Conservation (phyloP, 306 rosid species). For the Benincasa hispida region DNA sequence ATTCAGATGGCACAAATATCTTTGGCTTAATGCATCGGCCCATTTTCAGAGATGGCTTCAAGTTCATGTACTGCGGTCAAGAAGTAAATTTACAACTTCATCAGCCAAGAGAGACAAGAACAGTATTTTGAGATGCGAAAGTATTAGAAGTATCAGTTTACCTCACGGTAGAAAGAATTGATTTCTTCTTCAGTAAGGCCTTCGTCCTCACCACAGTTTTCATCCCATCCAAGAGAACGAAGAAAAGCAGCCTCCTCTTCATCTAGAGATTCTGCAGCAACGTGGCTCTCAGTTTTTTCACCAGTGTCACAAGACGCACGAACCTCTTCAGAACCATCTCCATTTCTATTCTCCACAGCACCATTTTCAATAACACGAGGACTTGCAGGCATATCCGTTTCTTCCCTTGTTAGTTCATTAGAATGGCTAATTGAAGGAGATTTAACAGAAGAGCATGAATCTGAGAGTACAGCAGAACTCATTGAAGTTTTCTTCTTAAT, state of each 20-base stretch:
- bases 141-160: conserved; percentile 16
- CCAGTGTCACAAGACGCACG: conserved; percentile 24
- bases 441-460: conserved; percentile 36
- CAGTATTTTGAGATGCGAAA: neutral
- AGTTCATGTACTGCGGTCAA: conserved; percentile 41
- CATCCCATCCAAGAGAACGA: conserved; percentile 98
- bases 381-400: conserved; percentile 29
- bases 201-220: conserved; percentile 76
- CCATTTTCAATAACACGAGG: conserved; percentile 39
- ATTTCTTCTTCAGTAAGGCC: conserved; percentile 98
- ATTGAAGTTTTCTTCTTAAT: conserved; percentile 59
- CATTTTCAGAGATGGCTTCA: conserved; percentile 40
- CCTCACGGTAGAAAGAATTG: conserved; percentile 62
- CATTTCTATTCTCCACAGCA: conserved; percentile 39
- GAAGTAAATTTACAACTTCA: neutral
- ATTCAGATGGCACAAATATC: conserved; percentile 49
- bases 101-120: neutral
- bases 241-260: conserved; percentile 97
- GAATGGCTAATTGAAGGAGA: conserved; percentile 48
- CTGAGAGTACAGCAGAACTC: conserved; percentile 40
- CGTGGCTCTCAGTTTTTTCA: conserved; percentile 21
- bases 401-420: conserved; percentile 42
- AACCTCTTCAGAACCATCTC: conserved; percentile 39
- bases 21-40: conserved; percentile 59
- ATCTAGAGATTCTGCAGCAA: conserved; percentile 46